phyloP scores from a whole-genome alignment of 768 basidiomycete species.

The Xerocomellus chrysenteron region DNA sequence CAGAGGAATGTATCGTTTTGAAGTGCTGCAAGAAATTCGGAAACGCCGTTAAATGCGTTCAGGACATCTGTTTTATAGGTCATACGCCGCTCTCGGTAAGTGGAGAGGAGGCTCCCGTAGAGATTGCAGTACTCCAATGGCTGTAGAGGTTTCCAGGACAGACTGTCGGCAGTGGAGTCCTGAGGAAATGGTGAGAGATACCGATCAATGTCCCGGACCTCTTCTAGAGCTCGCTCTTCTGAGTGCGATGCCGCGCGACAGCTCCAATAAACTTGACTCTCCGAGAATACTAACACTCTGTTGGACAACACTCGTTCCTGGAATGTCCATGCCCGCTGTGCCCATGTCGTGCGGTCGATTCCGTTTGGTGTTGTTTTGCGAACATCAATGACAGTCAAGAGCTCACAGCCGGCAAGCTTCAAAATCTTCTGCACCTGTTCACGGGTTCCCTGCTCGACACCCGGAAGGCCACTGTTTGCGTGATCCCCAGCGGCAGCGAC shows the following conservation, averaged over 20 bases:
- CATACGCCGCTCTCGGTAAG: constrained; percentile 12
- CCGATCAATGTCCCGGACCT: background rate
- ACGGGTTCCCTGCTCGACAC: constrained; percentile 2
- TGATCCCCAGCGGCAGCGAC: constrained; percentile 11
- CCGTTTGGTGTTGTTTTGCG: background rate
- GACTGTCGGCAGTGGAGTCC: background rate
- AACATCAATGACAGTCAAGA: constrained; percentile 13
- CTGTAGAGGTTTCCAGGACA: constrained; percentile 1
- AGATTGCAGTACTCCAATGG: background rate
- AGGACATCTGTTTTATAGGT: constrained; percentile 15
- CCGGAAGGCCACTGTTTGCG: constrained; percentile 11
- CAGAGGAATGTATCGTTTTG: constrained; percentile 13
- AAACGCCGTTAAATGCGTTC: constrained; percentile 13
- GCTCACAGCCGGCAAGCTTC: constrained; percentile 6
- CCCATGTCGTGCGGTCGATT: constrained; percentile 8
- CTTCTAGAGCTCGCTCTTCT: constrained; percentile 16
- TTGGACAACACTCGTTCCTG: constrained; percentile 17
- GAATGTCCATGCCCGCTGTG: constrained; percentile 18
- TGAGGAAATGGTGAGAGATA: background rate
- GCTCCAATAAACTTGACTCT: constrained; percentile 21
- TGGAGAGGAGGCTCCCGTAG: background rate
- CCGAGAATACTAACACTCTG: constrained; percentile 19
- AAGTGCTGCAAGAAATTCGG: constrained; percentile 4
- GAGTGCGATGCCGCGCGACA: constrained; percentile 9
- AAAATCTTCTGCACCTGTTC: constrained; percentile 6